These are phyloP conservation scores for Brassica nigra DNA, from an alignment of 345 rosid genomes.

Conservation along the genomic window DNA sequence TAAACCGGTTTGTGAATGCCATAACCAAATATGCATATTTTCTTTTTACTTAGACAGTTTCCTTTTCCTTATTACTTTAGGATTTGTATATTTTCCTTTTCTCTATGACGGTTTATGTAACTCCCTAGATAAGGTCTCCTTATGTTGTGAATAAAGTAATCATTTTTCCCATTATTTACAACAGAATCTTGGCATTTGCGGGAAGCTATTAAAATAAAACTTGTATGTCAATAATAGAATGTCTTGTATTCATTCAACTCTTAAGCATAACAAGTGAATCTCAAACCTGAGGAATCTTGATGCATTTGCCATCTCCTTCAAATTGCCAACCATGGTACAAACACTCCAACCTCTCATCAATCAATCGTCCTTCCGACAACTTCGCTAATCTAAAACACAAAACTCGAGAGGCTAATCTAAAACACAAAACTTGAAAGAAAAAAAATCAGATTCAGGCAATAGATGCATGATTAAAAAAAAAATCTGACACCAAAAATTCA, in stretches of 20 bases:
- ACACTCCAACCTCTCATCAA: constrained; percentile 88
- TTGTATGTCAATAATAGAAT: not conserved
- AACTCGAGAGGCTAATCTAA: not conserved
- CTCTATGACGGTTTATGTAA: too few relatives aligned
- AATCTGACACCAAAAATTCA: not conserved
- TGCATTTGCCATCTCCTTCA: constrained; percentile 85
- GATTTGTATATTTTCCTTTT: too few relatives aligned
- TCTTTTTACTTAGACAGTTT: too few relatives aligned
- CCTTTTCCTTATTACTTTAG: too few relatives aligned
- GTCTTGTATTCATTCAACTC: not conserved
- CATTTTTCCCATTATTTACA: too few relatives aligned
- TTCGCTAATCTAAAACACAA: constrained; percentile 64
- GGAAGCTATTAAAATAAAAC: constrained; percentile 57
- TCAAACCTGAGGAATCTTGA: constrained; percentile 85
- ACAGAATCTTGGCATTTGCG: constrained; percentile 45
- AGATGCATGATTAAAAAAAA: not conserved
- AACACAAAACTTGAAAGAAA: too few relatives aligned
- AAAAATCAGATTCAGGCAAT: not conserved
- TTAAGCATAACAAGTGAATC: not conserved
- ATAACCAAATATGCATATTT: too few relatives aligned
- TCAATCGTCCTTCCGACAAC: constrained; percentile 83
- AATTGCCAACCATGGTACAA: constrained; percentile 97
- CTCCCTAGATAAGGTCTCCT: too few relatives aligned
- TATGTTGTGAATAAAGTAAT: too few relatives aligned
- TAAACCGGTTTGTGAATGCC: too few relatives aligned